Base-by-base conservation (phyloP, 441 rosid species). In the Eruca vesicaria region DNA sequence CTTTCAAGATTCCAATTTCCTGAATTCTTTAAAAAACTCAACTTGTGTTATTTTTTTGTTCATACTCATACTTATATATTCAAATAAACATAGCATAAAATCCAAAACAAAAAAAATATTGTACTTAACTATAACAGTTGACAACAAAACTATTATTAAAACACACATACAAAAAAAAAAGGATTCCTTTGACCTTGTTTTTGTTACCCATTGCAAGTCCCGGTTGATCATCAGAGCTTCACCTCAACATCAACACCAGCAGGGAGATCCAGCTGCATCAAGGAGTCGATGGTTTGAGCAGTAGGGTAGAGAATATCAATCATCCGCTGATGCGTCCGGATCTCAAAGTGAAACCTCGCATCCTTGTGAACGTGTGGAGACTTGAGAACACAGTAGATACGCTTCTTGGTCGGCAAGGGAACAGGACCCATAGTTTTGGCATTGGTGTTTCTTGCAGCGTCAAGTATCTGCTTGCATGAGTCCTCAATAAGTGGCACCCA, bases 301-400 rank as follows among this genome's bases (percentile, higher is more conserved):
- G 99, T 96, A 0, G 99, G 99, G 85, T 89, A 90, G 35, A 93
- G 87, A 82, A 96, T 89, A 71, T 96, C 99, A 3, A 93, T 93
- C 33, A 96, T 87, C 14, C 98, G 90, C 75, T 93, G 98, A 80
- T 96, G 99, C 53, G 98, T 96, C 72, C 98, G 82, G 77, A 91
- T 93, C 85, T 96, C 98, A 72, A 96, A 91, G 80, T 96, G 98
- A 60, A 93, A 91, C 85, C 99, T 84, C 33, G 99, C 99, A 74
- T 96, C 99, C 84, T 96, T 93, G 89, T 96, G 92, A 58, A 96
- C 99, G 12, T 96, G 98, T 5, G 98, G 98, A 57, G 99, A 96
- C 83, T 90, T 93, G 70, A 96, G 96, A 69, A 96, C 95, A 86
- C 99, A 96, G 78, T 89, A 93, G 75, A 93, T 43, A 43, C 95